phyloP scores from a whole-genome alignment of 352 stramenopile species.

The Globisporangium cylindrosporum region DNA sequence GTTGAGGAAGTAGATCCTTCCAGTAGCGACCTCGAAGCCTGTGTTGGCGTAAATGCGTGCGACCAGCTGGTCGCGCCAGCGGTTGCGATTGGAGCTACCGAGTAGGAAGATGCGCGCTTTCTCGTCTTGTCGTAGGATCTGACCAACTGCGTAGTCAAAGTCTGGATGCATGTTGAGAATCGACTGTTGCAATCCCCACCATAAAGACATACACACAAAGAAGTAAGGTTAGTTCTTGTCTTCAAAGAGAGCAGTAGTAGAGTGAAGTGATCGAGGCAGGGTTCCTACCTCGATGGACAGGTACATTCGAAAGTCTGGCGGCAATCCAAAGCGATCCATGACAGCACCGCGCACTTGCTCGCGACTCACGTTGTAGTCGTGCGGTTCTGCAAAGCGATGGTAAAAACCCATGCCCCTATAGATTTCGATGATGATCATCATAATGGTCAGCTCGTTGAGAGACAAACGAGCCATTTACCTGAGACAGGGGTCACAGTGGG shows the following conservation, averaged over 20 bases:
- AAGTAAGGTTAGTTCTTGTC: too few species aligned
- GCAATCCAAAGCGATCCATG: slow-evolving; percentile 56
- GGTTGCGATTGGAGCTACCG: slow-evolving; percentile 41
- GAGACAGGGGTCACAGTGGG: not conserved
- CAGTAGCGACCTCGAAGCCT: slow-evolving; percentile 15
- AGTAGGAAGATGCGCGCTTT: slow-evolving; percentile 65
- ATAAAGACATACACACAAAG: too few species aligned
- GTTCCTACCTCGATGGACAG: slow-evolving; percentile 31
- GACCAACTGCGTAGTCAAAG: slow-evolving; percentile 51
- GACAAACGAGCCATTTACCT: not conserved
- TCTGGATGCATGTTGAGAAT: slow-evolving; percentile 75
- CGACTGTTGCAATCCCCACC: slow-evolving; percentile 24
- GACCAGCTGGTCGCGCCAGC: slow-evolving; percentile 50
- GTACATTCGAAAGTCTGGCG: slow-evolving; percentile 56
- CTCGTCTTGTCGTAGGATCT: slow-evolving; percentile 43
- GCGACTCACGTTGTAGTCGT: slow-evolving; percentile 34
- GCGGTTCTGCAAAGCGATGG: slow-evolving; percentile 37
- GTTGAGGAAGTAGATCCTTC: slow-evolving; percentile 55
- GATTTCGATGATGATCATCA: not conserved
- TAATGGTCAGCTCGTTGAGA: too few species aligned
- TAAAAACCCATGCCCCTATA: slow-evolving; percentile 68
- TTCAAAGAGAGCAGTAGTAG: too few species aligned
- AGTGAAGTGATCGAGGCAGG: too few species aligned
- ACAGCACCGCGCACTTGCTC: slow-evolving; percentile 45
- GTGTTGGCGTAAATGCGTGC: slow-evolving; percentile 36